Evolutionary conservation across 2,329 filamentous ascomycete genomes (phyloP), one percentile per base, ranked within the genome.

Genomic region (Hymenoscyphus repandus): DNA sequence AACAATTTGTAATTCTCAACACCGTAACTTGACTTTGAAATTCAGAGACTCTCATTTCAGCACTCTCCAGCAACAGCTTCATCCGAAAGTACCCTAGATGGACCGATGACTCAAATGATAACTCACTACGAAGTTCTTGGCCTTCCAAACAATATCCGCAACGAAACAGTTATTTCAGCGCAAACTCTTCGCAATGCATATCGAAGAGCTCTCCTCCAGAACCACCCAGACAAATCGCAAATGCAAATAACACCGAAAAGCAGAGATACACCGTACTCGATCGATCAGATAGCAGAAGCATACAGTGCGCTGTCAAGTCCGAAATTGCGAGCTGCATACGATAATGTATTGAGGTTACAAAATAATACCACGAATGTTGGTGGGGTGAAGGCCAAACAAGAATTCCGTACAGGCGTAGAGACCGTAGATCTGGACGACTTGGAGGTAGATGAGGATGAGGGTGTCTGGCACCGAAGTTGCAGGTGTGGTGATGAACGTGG

Each of bases 381-480:
- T 49, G 45, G 51, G 12, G 45, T 42, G 42, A 46, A 57, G 43
- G 50, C 52, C 45, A 49, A 59, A 51, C 49, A 64, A 49, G 49
- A 58, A 18, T 79, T 79, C 61, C 74, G 74, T 56, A 83, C 80
- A 0, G 82, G 82, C 5, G 73, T 85, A 38, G 82, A 86, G 63
- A 76, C 72, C 2, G 69, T 85, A 32, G 83, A 87, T 64, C 72
- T 87, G 5, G 83, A 86, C 66, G 83, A 86, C 63, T 68, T 86
- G 18, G 68, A 67, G 7, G 79, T 72, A 57, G 77, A 83, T 59
- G 74, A 77, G 52, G 64, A 47, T 5, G 61, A 64, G 47, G 49
- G 49, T 0, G 65, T 70, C 38, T 86, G 82, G 79, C 77, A 74
- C 62, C 73, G 76, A 39, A 60, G 71, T 13, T 86, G 83, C 67